Evolutionary conservation across 768 basidiomycete species (phyloP).

Genomic region (Termitomyces sp.): DNA sequence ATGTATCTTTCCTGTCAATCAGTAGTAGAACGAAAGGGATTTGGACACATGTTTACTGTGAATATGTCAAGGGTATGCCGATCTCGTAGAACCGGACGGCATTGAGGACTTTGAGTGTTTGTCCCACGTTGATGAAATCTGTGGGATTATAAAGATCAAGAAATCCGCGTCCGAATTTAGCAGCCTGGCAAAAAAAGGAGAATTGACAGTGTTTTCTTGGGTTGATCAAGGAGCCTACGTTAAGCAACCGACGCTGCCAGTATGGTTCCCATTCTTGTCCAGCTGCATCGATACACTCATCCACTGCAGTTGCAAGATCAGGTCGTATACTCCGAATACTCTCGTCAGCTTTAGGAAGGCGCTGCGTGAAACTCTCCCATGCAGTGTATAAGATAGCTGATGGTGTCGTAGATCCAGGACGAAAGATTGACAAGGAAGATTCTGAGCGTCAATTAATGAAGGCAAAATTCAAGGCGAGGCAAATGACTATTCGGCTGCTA

Average conservation of each 20-base stretch:
- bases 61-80: slow-evolving; percentile 88
- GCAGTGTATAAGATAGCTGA: slow-evolving; percentile 92
- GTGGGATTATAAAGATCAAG: slow-evolving; percentile 89
- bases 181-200: slow-evolving; percentile 57
- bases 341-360: slow-evolving; percentile 91
- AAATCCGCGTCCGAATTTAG: slow-evolving; percentile 92
- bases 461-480: background rate
- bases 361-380: slow-evolving; percentile 75
- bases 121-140: slow-evolving; percentile 90
- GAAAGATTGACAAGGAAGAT: slow-evolving; percentile 77
- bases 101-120: slow-evolving; percentile 89
- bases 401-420: slow-evolving; percentile 88
- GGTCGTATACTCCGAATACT: slow-evolving; percentile 82
- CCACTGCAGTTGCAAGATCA: slow-evolving; percentile 52
- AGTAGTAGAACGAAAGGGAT: background rate
- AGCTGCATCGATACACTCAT: slow-evolving; percentile 87
- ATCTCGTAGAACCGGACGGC: slow-evolving; percentile 89
- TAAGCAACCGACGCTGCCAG: slow-evolving; percentile 85
- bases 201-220: background rate
- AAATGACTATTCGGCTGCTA: slow-evolving; percentile 1
- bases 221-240: slow-evolving; percentile 38
- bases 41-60: slow-evolving; percentile 54
- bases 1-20: slow-evolving; percentile 53
- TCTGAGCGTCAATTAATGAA: slow-evolving; percentile 31
- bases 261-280: slow-evolving; percentile 86